A percentile compares a stretch with the other conserved stretches of the same genome.
phyloP scores from a whole-genome alignment of 441 rosid species.

The Monsonia emarginata region DNA sequence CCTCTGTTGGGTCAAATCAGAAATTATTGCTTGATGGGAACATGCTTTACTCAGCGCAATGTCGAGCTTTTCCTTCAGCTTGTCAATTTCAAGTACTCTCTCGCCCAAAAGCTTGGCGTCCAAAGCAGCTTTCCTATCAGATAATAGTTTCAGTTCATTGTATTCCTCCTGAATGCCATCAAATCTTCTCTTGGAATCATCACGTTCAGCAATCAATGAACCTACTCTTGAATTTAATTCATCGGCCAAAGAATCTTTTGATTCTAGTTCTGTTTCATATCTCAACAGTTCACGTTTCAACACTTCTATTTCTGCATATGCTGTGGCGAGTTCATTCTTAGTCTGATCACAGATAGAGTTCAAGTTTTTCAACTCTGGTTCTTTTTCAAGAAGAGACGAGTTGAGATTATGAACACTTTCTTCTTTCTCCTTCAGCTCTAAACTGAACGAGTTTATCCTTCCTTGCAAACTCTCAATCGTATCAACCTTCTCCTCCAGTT shows the following conservation, averaged over 20 bases:
- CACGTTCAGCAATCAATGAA: constrained; percentile 42
- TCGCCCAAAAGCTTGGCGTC: constrained; percentile 42
- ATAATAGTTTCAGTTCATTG: constrained; percentile 42
- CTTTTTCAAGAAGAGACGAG: constrained; percentile 40
- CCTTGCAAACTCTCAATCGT: constrained; percentile 46
- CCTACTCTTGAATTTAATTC: constrained; percentile 42
- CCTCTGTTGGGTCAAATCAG: constrained; percentile 41
- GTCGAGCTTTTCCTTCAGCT: constrained; percentile 44
- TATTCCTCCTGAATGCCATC: constrained; percentile 36
- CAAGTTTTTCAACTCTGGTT: constrained; percentile 43
- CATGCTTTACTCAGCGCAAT: constrained; percentile 31
- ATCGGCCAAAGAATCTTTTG: constrained; percentile 37
- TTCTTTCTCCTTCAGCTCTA: constrained; percentile 57
- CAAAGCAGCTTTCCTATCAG: constrained; percentile 42
- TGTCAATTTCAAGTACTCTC: constrained; percentile 40
- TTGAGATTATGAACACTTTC: constrained; percentile 35
- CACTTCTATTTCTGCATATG: constrained; percentile 34
- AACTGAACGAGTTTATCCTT: constrained; percentile 37
- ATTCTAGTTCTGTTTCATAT: constrained; percentile 36
- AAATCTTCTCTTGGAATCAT: constrained; percentile 38
- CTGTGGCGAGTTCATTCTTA: constrained; percentile 42
- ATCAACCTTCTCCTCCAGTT: constrained; percentile 43
- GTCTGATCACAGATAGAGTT: constrained; percentile 32
- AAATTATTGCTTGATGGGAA: constrained; percentile 29
- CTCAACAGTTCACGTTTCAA: constrained; percentile 35